Evolutionary conservation across 306 rosid genomes (phyloP).

Genomic region (Malus sieversii): DNA sequence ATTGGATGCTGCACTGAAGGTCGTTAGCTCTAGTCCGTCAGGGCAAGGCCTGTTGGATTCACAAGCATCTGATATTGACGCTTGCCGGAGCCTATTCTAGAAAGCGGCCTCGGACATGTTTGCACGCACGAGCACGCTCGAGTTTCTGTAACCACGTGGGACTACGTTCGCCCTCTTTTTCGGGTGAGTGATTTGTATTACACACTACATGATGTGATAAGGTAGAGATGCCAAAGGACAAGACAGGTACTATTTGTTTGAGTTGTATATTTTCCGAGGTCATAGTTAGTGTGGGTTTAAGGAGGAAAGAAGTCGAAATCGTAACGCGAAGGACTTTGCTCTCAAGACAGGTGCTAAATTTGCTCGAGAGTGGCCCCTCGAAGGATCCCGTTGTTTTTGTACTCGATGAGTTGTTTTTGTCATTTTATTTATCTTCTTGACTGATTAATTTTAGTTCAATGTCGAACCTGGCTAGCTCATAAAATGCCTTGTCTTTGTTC

Average conservation of each 20-base stretch:
- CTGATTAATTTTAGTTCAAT: slow-evolving; percentile 34
- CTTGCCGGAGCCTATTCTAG: slow-evolving; percentile 54
- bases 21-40: slow-evolving; percentile 35
- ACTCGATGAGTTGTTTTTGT: slow-evolving; percentile 31
- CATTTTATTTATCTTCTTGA: slow-evolving; percentile 17
- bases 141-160: slow-evolving; percentile 29
- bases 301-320: slow-evolving; percentile 51
- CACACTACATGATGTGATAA: slow-evolving; percentile 32
- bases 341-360: slow-evolving; percentile 23
- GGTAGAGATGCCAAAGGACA: slow-evolving; percentile 54
- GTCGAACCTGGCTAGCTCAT: slow-evolving; percentile 44
- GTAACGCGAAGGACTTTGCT: slow-evolving; percentile 68
- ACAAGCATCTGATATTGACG: slow-evolving; percentile 73
- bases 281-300: slow-evolving; percentile 50
- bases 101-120: slow-evolving; percentile 6
- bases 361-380: slow-evolving; percentile 40
- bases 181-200: slow-evolving; percentile 45
- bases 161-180: slow-evolving; percentile 24
- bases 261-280: slow-evolving; percentile 79
- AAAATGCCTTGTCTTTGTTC: slow-evolving; percentile 4
- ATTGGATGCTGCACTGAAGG: slow-evolving; percentile 35
- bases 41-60: slow-evolving; percentile 66
- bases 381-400: slow-evolving; percentile 60
- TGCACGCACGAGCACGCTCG: slow-evolving; percentile 18
- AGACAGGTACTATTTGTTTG: slow-evolving; percentile 42